Base-by-base conservation (phyloP, 371 early-diverging fungal genomes). In the Mortierella sp. region DNA sequence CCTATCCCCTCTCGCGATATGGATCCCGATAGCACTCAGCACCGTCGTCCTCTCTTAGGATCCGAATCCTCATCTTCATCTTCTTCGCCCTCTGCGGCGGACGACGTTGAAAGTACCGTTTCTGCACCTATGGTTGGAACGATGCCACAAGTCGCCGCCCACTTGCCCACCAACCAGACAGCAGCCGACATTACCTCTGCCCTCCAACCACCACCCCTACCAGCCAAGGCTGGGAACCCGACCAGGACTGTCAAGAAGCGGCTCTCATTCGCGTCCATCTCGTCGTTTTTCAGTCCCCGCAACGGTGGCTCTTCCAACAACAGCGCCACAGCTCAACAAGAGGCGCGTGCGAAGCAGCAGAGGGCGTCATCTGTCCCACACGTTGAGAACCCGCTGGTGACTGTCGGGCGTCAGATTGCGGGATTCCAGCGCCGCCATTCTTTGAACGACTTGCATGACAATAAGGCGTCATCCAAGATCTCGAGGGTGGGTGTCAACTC, bases 351-450 rank as follows among this genome's bases (percentile, higher is more conserved):
- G 0, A 85, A 85, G 75, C 86, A 82, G 44, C 82, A 76, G 27
- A 70, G 87, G 7, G 76, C 87, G 1, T 82, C 82, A 1, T 86
- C 87, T 2, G 70, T 86, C 6, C 87, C 87, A 1, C 80, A 86
- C 75, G 73, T 79, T 4, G 87, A 86, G 48, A 82, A 75, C 68
- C 87, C 82, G 1, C 38, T 82, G 54, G 71, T 54, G 14, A 35
- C 68, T 27, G 86, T 82, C 44, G 87, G 87, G 41, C 76, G 87
- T 7, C 87, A 86, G 71, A 79, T 86, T 24, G 80, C 87, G 8
- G 82, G 82, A 11, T 86, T 86, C 49, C 87, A 86, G 48, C 56
- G 87, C 38, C 74, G 87, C 21, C 79, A 82, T 49, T 86, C 87
- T 14, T 55, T 86, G 55, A 86, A 86, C 43, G 87, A 86, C 35